Base-by-base conservation (phyloP, 2,329 filamentous ascomycete genomes). In the Trichothecium sympodiale region DNA sequence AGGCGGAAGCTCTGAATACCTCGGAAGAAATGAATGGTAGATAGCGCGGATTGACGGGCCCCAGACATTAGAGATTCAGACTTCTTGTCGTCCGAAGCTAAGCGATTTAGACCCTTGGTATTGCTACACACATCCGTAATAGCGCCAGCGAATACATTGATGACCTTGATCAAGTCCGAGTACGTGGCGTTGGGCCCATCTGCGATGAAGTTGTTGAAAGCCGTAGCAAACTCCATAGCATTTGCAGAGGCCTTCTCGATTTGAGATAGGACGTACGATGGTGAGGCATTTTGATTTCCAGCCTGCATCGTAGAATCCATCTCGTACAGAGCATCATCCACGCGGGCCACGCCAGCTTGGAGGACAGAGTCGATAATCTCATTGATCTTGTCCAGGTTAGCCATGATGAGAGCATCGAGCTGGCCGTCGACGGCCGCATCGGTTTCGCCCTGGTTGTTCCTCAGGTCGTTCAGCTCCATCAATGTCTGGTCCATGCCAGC, bases 201-300 rank as follows among this genome's bases (percentile, higher is more conserved):
- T 7, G 89, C 91, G 49, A 98, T 93, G 58, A 93, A 96, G 60
- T 94, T 94, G 66, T 95, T 98, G 70, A 96, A 98, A 0, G 91
- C 81, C 0, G 89, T 96, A 2, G 89, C 91, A 59, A 98, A 98
- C 55, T 98, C 91, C 59, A 93, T 96, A 10, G 91, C 86, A 45
- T 80, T 94, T 8, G 87, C 78, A 7, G 88, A 91, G 1, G 91
- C 88, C 65, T 96, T 98, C 56, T 98, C 91, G 39, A 96, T 88
- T 57, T 96, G 89, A 2, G 89, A 96, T 34, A 98, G 69, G 10
- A 98, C 88, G 54, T 93, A 96, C 2, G 89, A 77, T 12, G 91
- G 87, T 29, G 88, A 94, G 1, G 91, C 91, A 51, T 93, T 98
- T 62, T 96, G 91, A 64, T 98, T 98, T 58, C 91, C 91, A 29